Conservation (phyloP, 75 land plant genomes). For the Cryptomeria japonica region DNA sequence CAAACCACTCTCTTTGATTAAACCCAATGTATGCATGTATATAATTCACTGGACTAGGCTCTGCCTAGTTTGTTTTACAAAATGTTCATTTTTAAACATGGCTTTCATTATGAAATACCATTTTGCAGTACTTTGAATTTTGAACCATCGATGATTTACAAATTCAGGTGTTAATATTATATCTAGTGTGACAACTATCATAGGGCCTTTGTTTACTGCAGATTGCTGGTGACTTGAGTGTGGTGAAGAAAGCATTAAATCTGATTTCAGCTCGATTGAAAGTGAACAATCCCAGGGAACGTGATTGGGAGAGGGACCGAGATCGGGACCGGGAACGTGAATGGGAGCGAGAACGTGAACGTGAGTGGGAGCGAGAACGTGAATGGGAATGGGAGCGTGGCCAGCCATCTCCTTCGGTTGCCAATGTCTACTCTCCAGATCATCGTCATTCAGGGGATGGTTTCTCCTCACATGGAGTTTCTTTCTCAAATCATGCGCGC, state of each 20-base stretch:
- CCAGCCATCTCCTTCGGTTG: constrained; percentile 9
- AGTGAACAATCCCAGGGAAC: constrained; percentile 76
- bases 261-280: constrained; percentile 66
- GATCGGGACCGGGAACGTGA: constrained; percentile 5
- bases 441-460: constrained; percentile 46
- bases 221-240: constrained; percentile 73
- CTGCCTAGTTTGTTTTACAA: background rate
- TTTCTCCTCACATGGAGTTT: constrained; percentile 23
- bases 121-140: background rate
- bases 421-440: constrained; percentile 38
- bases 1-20: background rate
- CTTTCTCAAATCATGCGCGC: constrained; percentile 16
- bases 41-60: background rate
- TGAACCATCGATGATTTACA: background rate
- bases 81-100: background rate
- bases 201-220: constrained; percentile 15
- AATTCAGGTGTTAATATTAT: background rate
- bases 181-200: background rate
- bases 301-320: constrained; percentile 42
- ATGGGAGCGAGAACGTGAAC: constrained; percentile 29
- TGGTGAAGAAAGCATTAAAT: constrained; percentile 69
- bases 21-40: background rate
- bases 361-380: constrained; percentile 15
- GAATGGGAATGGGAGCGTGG: background rate
- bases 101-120: background rate